phyloP scores from a whole-genome alignment of 176 grass and related monocot species.

The Neostapfia colusana region DNA sequence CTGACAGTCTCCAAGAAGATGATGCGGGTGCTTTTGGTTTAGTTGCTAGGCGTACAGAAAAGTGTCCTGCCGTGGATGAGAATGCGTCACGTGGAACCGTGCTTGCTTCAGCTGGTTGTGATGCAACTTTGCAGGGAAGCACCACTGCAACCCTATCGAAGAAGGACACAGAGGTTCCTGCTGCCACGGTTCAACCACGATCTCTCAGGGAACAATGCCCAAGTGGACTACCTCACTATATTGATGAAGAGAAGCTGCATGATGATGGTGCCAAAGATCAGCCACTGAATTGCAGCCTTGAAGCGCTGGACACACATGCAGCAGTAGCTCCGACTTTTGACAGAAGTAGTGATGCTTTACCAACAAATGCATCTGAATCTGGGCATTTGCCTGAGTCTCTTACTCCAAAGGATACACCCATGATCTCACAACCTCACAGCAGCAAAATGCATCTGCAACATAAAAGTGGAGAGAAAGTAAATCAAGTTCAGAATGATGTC shows the following conservation, averaged over 20 bases:
- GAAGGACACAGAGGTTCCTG: neutral
- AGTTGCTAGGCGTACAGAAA: constrained; percentile 4
- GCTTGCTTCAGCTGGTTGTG: constrained; percentile 20
- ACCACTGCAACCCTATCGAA: constrained; percentile 2
- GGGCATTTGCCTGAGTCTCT: constrained; percentile 22
- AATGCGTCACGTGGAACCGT: constrained; percentile 10
- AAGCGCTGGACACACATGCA: constrained; percentile 1
- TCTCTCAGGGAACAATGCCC: constrained; percentile 16
- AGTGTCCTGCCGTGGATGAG: constrained; percentile 19
- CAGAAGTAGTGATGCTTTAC: constrained; percentile 12
- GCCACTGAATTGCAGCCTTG: neutral
- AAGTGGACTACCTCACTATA: constrained; percentile 14
- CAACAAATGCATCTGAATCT: constrained; percentile 15
- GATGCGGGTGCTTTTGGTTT: constrained; percentile 3
- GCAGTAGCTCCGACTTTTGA: constrained; percentile 17
- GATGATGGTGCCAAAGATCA: neutral
- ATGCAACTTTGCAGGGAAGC: constrained; percentile 12
- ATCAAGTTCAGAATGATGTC: constrained; percentile 23
- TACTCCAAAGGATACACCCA: neutral
- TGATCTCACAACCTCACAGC: constrained; percentile 11
- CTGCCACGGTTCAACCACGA: constrained; percentile 18
- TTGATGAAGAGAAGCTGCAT: constrained; percentile 17
- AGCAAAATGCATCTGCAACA: constrained; percentile 13
- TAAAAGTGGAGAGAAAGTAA: constrained; percentile 27
- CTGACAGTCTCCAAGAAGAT: constrained; percentile 10